phyloP scores from a whole-genome alignment of 2,329 filamentous ascomycete species.

The Botrytis pseudocinerea region DNA sequence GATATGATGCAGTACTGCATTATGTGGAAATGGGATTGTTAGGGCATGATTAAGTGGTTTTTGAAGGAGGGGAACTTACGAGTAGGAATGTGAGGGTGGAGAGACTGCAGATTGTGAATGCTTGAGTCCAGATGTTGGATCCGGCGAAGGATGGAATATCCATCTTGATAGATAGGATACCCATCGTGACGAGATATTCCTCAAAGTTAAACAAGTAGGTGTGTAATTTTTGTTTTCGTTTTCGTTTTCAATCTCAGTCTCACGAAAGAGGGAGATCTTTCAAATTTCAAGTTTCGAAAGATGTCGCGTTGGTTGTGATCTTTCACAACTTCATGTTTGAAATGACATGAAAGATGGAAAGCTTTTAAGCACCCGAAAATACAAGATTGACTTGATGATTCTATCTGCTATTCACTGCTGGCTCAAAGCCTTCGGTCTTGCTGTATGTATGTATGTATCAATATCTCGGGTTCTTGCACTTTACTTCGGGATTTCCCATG shows the following conservation, averaged over 20 bases:
- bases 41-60: not conserved
- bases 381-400: too few relatives aligned
- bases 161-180: not conserved
- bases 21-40: not conserved
- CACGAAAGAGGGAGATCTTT: too few relatives aligned
- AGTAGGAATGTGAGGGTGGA: not conserved
- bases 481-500: fast-evolving
- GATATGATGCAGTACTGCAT: fast-evolving
- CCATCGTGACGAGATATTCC: too few relatives aligned
- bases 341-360: not conserved
- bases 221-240: too few relatives aligned
- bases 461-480: not conserved
- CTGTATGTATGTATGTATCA: not conserved
- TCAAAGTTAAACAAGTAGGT: not conserved
- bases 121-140: not conserved
- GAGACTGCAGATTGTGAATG: not conserved
- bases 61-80: not conserved
- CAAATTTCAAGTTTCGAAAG: too few relatives aligned
- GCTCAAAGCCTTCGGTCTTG: not conserved
- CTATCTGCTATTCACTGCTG: not conserved
- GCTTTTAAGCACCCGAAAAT: not conserved
- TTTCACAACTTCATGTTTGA: not conserved
- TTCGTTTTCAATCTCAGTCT: too few relatives aligned
- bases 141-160: not conserved
- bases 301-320: not conserved